Evolutionary conservation across 2,329 filamentous ascomycete genomes (phyloP), one percentile per base, ranked within the genome.

Genomic region (Aspergillus uvarum): DNA sequence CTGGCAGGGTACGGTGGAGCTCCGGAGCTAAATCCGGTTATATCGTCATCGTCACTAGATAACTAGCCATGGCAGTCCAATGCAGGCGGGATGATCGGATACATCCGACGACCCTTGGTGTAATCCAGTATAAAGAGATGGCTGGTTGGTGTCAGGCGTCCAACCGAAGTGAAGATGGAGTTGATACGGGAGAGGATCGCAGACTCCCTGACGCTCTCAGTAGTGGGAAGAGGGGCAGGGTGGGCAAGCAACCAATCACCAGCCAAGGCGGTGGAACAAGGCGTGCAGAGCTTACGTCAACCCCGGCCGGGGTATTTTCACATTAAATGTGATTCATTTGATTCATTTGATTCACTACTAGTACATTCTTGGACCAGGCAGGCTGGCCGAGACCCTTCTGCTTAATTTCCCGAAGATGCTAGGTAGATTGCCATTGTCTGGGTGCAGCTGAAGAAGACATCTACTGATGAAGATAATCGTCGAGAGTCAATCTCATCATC

Each of bases 221-320:
- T n/a, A 7, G 24, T 31, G 26, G 49, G 12, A 19, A 21, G 29
- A 38, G 16, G 48, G 16, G 5, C 10, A 11, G 29, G 22, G 35
- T 31, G 31, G 19, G n/a, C 32, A 5, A n/a, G 51, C 19, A 24
- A 21, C 65, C 65, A 67, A 67, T 67, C 51, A 62, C 4, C 29
- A 1, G 14, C 32, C 2, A 21, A 32, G 24, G 24, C 4, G 19
- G 24, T 10, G 59, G 47, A 60, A 58, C 26, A 56, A 31, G 47
- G 60, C 59, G 54, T 52, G 58, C 58, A 14, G 51, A 63, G 65
- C 65, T 67, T 67, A 66, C 65, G 65, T 67, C 63, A 65, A 61
- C 56, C 26, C 38, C 50, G 47, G 14, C 56, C 50, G 58, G 60
- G 57, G 57, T 59, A 57, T 44, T 44, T 44, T 44, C 16, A 6